Evolutionary conservation across 2,329 filamentous ascomycete species (phyloP), one percentile per base, ranked within the genome.

Genomic region (Penicillium sp.): DNA sequence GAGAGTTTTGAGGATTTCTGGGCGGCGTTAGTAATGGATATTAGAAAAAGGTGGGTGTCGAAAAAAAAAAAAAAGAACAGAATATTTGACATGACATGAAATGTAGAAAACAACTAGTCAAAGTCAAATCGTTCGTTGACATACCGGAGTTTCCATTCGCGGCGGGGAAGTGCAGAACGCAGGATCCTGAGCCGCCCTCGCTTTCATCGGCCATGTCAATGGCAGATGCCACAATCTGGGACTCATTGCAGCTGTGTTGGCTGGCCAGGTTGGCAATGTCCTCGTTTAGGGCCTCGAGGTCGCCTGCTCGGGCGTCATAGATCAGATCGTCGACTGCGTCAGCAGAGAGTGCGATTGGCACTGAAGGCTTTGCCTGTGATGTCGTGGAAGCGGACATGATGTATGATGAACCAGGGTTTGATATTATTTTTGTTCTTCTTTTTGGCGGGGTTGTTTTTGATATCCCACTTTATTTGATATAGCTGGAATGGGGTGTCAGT

Each of bases 271-370:
- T 78, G 13, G 81, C 75, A 50, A 95, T 79, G 59, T 78, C 79
- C 40, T 76, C 69, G 44, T 82, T 78, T 46, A 97, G 79, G 26
- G 93, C 89, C 18, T 81, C 76, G 55, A 85, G 79, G 61, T 97
- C 92, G 61, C 91, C 91, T 0, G 84, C 82, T 37, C 93, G 89
- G 2, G 92, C 84, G 64, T 90, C 86, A 78, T 96, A 97, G 64
- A 97, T 84, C 62, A 97, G 83, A 75, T 97, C 93, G 72, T 97
- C 92, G 67, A 95, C 88, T 73, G 92, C 85, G 51, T 96, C 92
- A 71, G 89, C 86, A 48, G 84, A 83, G 47, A 93, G 78, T 29
- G 65, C 60, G 55, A 73, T 50, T 46, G 68, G 68, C 50, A 63
- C 58, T 50, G 58, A 58, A 40, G 60, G 57, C 57, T 63, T 63